Evolutionary conservation across 2,329 filamentous ascomycete species (phyloP), one percentile per base, ranked within the genome.

Genomic region (Trichophyton benhamiae): DNA sequence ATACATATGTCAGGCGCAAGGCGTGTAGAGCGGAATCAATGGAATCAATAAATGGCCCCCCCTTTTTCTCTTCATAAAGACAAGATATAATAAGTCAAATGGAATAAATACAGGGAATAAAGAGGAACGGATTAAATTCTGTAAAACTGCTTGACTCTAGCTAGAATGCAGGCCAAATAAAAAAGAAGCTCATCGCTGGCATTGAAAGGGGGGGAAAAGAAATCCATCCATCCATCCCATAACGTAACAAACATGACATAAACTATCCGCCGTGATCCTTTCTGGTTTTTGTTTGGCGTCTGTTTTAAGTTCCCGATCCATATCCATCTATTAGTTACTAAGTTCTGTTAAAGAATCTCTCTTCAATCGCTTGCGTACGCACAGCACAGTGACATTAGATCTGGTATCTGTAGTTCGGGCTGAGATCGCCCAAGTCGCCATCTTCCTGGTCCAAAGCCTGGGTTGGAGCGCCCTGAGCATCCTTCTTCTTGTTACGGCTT

Each of bases 401-500:
- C 9, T 68, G 65, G 64, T 78, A 78, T 25, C 75, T 69, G 66
- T 74, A 78, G 17, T 64, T 73, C 2, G 74, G 72, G 46, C 72
- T 75, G 68, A 76, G 60, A 66, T 78, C 76, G n/a, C 76, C 76
- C 62, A 72, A 30, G 27, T 66, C 63, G 53, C 72, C 71, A 46
- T 72, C 69, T 48, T 73, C 69, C 25, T 72, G 68, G 0, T 70
- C 65, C 3, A 66, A 61, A 38, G 65, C 49, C 65, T 52, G 60
- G 59, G 61, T 62, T 20, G 65, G 27, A 30, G 59, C 41, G 27
- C 66, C 65, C 27, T 69, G 66, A 38, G 67, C 65, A 30, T 75
- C 72, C 13, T 76, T 72, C 44, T 70, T 73, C 22, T 70, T 68
- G 65, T 79, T 79, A 62, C 77, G 74, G 57, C 65, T 63, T 64